phyloP scores from a whole-genome alignment of 2,329 filamentous ascomycete species.

The Capronia epimyces region DNA sequence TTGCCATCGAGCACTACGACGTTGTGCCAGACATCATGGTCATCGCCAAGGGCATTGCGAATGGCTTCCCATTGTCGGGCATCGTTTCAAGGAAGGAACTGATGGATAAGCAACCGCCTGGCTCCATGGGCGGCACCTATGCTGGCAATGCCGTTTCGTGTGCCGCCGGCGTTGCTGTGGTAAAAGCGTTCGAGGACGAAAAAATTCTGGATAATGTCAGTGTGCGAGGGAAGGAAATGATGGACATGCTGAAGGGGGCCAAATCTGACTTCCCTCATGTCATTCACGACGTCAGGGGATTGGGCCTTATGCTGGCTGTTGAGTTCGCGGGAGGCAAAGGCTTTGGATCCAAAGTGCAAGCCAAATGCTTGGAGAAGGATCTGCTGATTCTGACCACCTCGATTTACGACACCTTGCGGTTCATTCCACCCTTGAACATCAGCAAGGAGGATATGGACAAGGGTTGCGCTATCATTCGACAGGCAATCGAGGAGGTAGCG shows the following conservation, averaged over 20 bases:
- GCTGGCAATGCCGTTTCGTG: constrained; percentile 37
- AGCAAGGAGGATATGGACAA: constrained; percentile 37
- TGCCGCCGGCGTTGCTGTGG: constrained; percentile 36
- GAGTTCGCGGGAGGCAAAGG: constrained; percentile 36
- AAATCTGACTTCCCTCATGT: constrained; percentile 32
- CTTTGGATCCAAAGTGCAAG: constrained; percentile 36
- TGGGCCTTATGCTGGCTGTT: constrained; percentile 38
- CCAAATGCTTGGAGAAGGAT: constrained; percentile 37
- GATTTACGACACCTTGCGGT: constrained; percentile 39
- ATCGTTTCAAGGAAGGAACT: constrained; percentile 35
- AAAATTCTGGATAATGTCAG: constrained; percentile 36
- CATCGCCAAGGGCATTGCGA: constrained; percentile 35
- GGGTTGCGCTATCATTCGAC: constrained; percentile 34
- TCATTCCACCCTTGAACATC: constrained; percentile 39
- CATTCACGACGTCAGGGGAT: constrained; percentile 37
- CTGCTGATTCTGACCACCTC: constrained; percentile 39
- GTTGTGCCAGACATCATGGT: constrained; percentile 42
- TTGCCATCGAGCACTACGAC: constrained; percentile 40
- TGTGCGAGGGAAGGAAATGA: constrained; percentile 31
- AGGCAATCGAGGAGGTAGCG: constrained; percentile 37
- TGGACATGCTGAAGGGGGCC: constrained; percentile 28
- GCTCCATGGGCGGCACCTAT: constrained; percentile 38
- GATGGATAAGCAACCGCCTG: constrained; percentile 36
- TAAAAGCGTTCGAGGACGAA: constrained; percentile 36
- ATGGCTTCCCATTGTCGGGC: constrained; percentile 31